Percentiles rank a stretch among this genome's conserved stretches.
phyloP scores from a whole-genome alignment of 257 asterid species.

The Leonotis leonurus region DNA sequence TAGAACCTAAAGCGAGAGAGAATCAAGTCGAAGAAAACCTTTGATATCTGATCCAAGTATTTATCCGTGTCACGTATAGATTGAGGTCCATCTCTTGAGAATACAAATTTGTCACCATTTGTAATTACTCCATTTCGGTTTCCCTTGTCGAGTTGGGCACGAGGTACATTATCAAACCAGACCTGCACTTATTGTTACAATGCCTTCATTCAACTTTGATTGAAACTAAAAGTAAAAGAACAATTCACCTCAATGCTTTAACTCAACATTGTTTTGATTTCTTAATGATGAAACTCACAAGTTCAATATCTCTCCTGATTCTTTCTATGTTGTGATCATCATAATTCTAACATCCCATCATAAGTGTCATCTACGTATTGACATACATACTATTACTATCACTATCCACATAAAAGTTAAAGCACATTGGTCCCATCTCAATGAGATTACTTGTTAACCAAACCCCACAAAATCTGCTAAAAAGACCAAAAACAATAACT shows the following conservation, averaged over 20 bases:
- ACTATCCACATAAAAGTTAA: not conserved
- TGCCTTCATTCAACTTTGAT: not conserved
- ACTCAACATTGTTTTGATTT: not conserved
- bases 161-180: conserved; percentile 47
- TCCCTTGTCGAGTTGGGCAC: conserved; percentile 18
- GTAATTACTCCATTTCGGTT: conserved; percentile 21
- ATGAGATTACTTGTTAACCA: not conserved
- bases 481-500: not conserved
- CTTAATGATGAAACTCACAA: not conserved
- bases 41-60: conserved; percentile 47
- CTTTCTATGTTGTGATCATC: not conserved
- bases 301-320: not conserved
- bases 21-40: conserved; percentile 31
- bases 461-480: not conserved
- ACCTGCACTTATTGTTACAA: conserved; percentile 26
- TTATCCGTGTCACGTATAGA: conserved; percentile 22
- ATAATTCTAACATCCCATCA: not conserved
- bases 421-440: not conserved
- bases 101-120: conserved; percentile 29
- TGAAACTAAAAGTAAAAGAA: not conserved
- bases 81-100: conserved; percentile 34
- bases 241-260: too few relatives aligned
- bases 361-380: not conserved
- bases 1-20: not conserved
- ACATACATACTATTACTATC: not conserved